phyloP scores from a whole-genome alignment of 2,329 filamentous ascomycete species.

The Nigrograna mackinnonii region DNA sequence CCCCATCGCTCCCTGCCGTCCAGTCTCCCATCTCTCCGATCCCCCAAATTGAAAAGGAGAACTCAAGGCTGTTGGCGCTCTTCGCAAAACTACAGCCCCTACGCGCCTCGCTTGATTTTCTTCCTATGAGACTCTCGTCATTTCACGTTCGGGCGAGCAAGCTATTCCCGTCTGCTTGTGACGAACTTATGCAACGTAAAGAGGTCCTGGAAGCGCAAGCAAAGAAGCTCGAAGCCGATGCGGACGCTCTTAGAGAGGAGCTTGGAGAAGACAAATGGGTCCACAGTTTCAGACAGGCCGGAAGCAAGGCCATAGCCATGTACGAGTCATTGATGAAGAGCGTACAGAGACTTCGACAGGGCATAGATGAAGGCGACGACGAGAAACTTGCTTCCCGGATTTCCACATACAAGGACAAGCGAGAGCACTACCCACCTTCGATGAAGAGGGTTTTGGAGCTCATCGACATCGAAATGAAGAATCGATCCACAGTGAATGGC shows the following conservation, averaged over 20 bases:
- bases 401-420: conserved; percentile 93
- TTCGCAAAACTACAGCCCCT: conserved; percentile 96
- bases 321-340: conserved; percentile 92
- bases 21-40: conserved; percentile 64
- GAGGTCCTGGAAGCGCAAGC: conserved; percentile 80
- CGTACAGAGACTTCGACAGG: conserved; percentile 78
- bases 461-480: conserved; percentile 93
- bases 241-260: conserved; percentile 85
- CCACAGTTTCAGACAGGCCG: conserved; percentile 90
- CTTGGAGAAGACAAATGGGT: conserved; percentile 96
- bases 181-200: conserved; percentile 79
- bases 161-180: conserved; percentile 87
- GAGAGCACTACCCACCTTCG: conserved; percentile 88
- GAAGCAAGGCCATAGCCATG: conserved; percentile 92
- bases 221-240: conserved; percentile 85
- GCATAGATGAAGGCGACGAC: conserved; percentile 74
- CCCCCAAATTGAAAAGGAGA: conserved; percentile 68
- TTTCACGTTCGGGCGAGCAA: conserved; percentile 78
- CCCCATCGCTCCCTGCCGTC: conserved; percentile 57
- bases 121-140: conserved; percentile 89
- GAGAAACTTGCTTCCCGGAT: conserved; percentile 67
- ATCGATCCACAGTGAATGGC: conserved; percentile 94
- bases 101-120: conserved; percentile 88
- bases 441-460: conserved; percentile 90
- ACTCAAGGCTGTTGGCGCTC: conserved; percentile 83